Percentiles rank a stretch among this genome's conserved stretches.
Conservation (phyloP, 345 rosid genomes). For the Anastatica hierochuntica region DNA sequence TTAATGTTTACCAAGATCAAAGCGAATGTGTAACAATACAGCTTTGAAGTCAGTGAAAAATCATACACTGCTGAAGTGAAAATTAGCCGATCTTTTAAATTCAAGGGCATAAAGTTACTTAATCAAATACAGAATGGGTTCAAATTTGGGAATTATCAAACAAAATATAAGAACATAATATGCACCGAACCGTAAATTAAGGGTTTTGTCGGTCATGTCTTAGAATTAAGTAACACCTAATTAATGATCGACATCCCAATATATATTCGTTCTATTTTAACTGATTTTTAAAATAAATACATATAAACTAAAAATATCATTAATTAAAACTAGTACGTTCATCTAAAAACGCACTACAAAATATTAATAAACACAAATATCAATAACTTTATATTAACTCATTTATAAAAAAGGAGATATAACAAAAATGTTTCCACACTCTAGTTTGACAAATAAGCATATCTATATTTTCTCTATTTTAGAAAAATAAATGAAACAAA, state of each 20-base stretch:
- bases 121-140: constrained; percentile 14
- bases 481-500: too few species aligned
- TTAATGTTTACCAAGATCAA: constrained; percentile 4
- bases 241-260: neutral
- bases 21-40: constrained; percentile 18
- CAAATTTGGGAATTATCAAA: constrained; percentile 21
- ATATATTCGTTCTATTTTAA: too few species aligned
- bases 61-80: neutral
- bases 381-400: too few species aligned
- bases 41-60: constrained; percentile 33
- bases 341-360: too few species aligned
- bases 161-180: constrained; percentile 2
- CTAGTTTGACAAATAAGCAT: too few species aligned
- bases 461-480: too few species aligned
- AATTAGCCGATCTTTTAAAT: neutral
- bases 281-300: too few species aligned
- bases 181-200: constrained; percentile 18
- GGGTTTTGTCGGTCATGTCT: constrained; percentile 29
- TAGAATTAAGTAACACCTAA: neutral
- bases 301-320: too few species aligned
- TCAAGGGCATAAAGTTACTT: constrained; percentile 2
- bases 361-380: too few species aligned
- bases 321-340: too few species aligned
- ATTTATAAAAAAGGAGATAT: too few species aligned
- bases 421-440: too few species aligned